Base-by-base conservation (phyloP, 2,329 filamentous ascomycete genomes). In the Alternaria longipes region DNA sequence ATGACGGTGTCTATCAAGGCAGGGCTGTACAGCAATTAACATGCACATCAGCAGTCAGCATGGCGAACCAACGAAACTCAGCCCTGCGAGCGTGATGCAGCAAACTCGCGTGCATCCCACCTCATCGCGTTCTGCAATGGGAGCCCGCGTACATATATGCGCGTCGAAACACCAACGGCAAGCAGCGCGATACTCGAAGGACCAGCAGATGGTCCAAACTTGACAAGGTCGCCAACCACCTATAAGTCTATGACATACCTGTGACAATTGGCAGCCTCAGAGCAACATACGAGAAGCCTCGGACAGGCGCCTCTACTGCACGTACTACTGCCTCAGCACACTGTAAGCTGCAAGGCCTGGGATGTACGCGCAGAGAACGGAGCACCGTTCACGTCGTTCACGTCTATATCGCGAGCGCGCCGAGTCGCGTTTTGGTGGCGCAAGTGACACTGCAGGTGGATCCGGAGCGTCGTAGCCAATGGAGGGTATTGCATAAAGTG, bases 91-190 rank as follows among this genome's bases (percentile, higher is more conserved):
- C 57, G 14, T 49, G 65, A 41, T 42, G 45, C n/a, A 28, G 46
- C 57, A 58, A 56, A 49, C 59, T 73, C 65, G 60, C 55, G 68
- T 73, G 67, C 66, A 69, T 67, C 51, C 51, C 64, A 71, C 67
- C 67, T 72, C 68, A 61, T 66, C 70, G 68, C 69, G 70, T 61
- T 66, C 47, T 28, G 54, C 34, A 55, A 30, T 53, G 58, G 68
- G 60, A 64, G 60, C 51, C 40, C 56, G 69, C 65, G 61, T 56
- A 20, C 49, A 64, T 55, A 41, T 42, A 24, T 44, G 44, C 69
- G 69, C 62, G 61, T 59, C 69, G 67, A 73, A 73, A 73, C 69
- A 56, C 59, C 32, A 54, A 34, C 50, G 34, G 46, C 26, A 16
- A 54, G 34, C 36, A 41, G 20, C 18, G 57, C 60, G 26, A 36